Percentiles rank a stretch among this genome's conserved stretches.
phyloP scores from a whole-genome alignment of 2,329 filamentous ascomycete species.

The Aureobasidium sp. region DNA sequence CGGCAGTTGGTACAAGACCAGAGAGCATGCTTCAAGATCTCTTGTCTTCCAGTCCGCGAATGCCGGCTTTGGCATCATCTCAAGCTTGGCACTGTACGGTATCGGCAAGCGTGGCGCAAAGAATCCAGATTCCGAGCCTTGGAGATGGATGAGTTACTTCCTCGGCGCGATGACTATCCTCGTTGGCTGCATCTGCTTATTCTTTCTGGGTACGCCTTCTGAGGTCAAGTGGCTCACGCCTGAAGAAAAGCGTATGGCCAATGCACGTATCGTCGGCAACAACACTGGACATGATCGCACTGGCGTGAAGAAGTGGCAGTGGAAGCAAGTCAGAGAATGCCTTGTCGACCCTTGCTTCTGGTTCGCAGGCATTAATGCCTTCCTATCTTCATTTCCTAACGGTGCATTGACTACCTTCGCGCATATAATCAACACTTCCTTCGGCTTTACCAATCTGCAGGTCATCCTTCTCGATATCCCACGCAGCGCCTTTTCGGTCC shows the following conservation, averaged over 20 bases:
- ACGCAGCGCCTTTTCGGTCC: constrained; percentile 22
- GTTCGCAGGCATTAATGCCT: constrained; percentile 23
- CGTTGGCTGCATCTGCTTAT: constrained; percentile 21
- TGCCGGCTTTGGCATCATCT: constrained; percentile 26
- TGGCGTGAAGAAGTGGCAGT: constrained; percentile 21
- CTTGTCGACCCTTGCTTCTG: constrained; percentile 22
- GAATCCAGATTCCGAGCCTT: constrained; percentile 19
- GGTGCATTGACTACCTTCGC: constrained; percentile 15
- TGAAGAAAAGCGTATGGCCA: constrained; percentile 22
- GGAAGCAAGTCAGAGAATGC: constrained; percentile 21
- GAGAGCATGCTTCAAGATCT: constrained; percentile 27
- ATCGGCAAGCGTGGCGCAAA: constrained; percentile 20
- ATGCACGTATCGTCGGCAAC: constrained; percentile 22
- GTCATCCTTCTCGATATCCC: constrained; percentile 28
- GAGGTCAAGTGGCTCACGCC: constrained; percentile 22
- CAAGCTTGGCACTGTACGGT: constrained; percentile 20
- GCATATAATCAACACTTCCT: constrained; percentile 12
- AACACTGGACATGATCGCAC: constrained; percentile 24
- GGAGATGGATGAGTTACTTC: constrained; percentile 24
- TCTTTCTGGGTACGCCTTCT: constrained; percentile 21
- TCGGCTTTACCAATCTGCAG: constrained; percentile 19
- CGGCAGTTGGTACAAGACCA: constrained; percentile 27
- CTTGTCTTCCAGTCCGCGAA: constrained; percentile 31
- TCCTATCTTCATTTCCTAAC: constrained; percentile 19
- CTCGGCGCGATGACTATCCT: constrained; percentile 20